Base-by-base conservation (phyloP, 257 asterid genomes). In the Nyctanthes arbortristis region DNA sequence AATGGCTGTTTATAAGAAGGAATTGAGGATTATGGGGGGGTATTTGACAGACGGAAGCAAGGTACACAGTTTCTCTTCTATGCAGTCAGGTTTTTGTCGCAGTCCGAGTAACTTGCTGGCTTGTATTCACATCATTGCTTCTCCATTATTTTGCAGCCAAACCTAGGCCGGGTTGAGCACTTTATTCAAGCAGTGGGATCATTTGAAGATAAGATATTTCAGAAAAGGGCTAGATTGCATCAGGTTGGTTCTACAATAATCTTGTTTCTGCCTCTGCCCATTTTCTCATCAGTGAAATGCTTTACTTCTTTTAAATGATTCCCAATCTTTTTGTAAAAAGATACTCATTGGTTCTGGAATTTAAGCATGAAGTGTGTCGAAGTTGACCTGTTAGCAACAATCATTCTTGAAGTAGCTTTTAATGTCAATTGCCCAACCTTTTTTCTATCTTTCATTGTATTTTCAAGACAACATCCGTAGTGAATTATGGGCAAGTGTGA, bases 171-270 rank as follows among this genome's bases (percentile, higher is more conserved):
- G 72, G 97, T 94, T 70, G 97, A 94, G 71, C 97, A 81, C 75
- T 94, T 87, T 61, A 94, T 93, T 78, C 97, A 93, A 82, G 96
- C 98, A 37, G 97, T 93, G 72, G 98, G 98, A 58, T 82, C 93
- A 25, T 93, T 69, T 68, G 98, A 93, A 80, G 98, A 93, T 73
- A 89, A 83, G 75, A 93, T 93, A 72, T 93, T 93, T 70, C 95
- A 79, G 84, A 93, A 90, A 78, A 87, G 98, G 78, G 96, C 92
- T 40, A 85, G 95, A 43, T 68, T 94, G 74, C 96, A 94, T 82
- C 97, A 88, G 93, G 99, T 91, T 76, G 74, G 45, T 77, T 67
- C 22, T 65, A 37, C 49, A 61, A 40, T 37, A 14, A 57, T 63
- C 61, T 63, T 61, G 40, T 61, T 49, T 31, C 37, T 29, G 63